Base-by-base conservation (phyloP, 2,329 filamentous ascomycete genomes). In the Pseudonectria foliicola region DNA sequence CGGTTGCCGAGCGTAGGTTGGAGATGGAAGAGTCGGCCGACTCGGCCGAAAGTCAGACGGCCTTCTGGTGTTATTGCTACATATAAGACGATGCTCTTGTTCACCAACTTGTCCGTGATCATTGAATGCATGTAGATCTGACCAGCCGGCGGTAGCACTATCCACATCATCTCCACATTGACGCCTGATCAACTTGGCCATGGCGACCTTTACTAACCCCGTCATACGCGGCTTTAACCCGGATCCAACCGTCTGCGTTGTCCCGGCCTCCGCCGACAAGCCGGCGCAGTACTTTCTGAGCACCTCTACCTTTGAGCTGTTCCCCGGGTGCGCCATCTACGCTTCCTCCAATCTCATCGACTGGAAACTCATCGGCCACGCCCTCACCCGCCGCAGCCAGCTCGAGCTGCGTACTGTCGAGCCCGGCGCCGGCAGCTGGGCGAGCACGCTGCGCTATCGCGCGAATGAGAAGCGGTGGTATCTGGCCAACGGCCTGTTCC, bases 221-320 rank as follows among this genome's bases (percentile, higher is more conserved):
- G 66, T 79, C 13, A 61, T 80, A 26, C 62, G 65, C 3, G 75
- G 76, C 15, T 80, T 77, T 59, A 78, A 80, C 37, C 73, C 76
- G 6, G 77, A 81, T 43, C 76, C 77, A 0, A 77, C 74, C 1
- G 44, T 64, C 12, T 63, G 61, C 29, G 54, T 62, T 4, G 58
- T 61, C 6, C 57, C 54, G 7, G 54, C 56, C 12, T 52, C 53
- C 0, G 45, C 43, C 3, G 40, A 46, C 4, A 36, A 46, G 2
- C 55, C 56, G 3, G 45, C 54, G 6, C 56, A 49, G 2, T 80
- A 71, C 50, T 80, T 73, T 52, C 64, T 80, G 18, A 71, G 70
- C 25, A 80, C 73, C 4, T 80, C 75, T 0, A 75, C 73, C 0
- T 80, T 81, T 38, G 75, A 80, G 50, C 75, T 68, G 52, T 79